Base-by-base conservation (phyloP, 805 yeast genomes). In the Cyberlindnera xishuangbannaensis region DNA sequence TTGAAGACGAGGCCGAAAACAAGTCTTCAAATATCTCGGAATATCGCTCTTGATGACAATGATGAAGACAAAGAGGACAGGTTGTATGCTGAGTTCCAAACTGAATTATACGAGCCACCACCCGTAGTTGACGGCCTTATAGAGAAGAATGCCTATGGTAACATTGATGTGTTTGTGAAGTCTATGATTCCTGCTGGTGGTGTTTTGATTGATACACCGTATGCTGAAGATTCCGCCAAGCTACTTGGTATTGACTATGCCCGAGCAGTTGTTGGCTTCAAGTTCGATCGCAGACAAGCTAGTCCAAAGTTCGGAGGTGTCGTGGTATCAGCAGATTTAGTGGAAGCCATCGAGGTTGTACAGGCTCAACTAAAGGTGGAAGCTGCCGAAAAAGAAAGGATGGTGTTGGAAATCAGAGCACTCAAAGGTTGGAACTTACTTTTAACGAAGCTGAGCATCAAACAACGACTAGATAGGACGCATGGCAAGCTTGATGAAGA, bases 101-200 rank as follows among this genome's bases (percentile, higher is more conserved):
- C 97, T 0, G 81, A 78, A 31, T 31, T 71, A 7, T 87, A 70
- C 48, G 58, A 61, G 2, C 88, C 97, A 1, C 73, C 80, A 0
- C 61, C 65, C 1, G 70, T 32, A 76, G 1, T 27, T 6, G 66
- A 58, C 0, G 95, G 95, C 0, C 61, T 62, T 22, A 73, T 90
- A 7, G 77, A 81, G 4, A 81, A 76, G 45, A 86, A 86, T 52
- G 77, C 78, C 2, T 90, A 65, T 53, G 94, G 95, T 0, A 87
- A 90, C 43, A 72, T 90, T 31, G 97, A 90, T 48, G 58, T 87
- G 2, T 90, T 83, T 56, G 71, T 71, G 1, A 73, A 78, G 0
- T 63, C 75, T 27, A 90, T 90, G 97, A 61, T 90, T 2, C 98
- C 98, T 0, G 67, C 61, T 13, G 88, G 90, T 15, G 94, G 84